Percentiles rank a stretch among this genome's conserved stretches.
Conservation (phyloP, 805 yeast genomes). For the Candida anglica region DNA sequence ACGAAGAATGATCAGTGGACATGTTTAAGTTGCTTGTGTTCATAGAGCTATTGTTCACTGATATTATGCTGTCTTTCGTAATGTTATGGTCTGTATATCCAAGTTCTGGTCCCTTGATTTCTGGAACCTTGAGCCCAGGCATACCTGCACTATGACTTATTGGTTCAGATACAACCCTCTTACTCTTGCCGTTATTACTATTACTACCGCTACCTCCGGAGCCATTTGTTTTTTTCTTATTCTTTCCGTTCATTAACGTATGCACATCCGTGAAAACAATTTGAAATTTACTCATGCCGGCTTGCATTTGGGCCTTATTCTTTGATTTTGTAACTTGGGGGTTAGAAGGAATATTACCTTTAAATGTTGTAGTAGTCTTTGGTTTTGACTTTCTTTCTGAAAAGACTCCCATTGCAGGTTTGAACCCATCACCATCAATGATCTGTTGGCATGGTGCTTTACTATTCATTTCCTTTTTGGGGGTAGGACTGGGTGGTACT, state of each 20-base stretch:
- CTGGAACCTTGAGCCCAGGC: neutral
- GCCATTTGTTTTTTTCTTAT: constrained; percentile 6
- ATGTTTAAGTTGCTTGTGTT: constrained; percentile 30
- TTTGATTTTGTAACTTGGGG: constrained; percentile 4
- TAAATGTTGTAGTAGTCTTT: constrained; percentile 3
- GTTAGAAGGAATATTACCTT: neutral
- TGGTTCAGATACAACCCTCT: constrained; percentile 2
- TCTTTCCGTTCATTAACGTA: constrained; percentile 18
- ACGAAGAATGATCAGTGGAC: constrained; percentile 38
- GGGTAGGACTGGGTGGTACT: constrained; percentile 39
- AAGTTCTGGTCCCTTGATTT: neutral
- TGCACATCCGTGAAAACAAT: constrained; percentile 42
- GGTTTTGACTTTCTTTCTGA: constrained; percentile 18
- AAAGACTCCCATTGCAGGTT: constrained; percentile 37
- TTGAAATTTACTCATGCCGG: constrained; percentile 43
- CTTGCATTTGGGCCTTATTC: constrained; percentile 28
- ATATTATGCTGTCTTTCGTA: constrained; percentile 3
- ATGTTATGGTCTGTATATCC: too few species aligned
- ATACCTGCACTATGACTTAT: neutral
- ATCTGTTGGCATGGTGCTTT: constrained; percentile 1
- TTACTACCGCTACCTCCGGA: neutral
- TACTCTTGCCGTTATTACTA: neutral
- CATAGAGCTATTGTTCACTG: constrained; percentile 16
- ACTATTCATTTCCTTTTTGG: constrained; percentile 18
- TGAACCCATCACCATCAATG: constrained; percentile 11